Conservation (phyloP, 1,284 basidiomycete species). For the Pseudozyma pruni region DNA sequence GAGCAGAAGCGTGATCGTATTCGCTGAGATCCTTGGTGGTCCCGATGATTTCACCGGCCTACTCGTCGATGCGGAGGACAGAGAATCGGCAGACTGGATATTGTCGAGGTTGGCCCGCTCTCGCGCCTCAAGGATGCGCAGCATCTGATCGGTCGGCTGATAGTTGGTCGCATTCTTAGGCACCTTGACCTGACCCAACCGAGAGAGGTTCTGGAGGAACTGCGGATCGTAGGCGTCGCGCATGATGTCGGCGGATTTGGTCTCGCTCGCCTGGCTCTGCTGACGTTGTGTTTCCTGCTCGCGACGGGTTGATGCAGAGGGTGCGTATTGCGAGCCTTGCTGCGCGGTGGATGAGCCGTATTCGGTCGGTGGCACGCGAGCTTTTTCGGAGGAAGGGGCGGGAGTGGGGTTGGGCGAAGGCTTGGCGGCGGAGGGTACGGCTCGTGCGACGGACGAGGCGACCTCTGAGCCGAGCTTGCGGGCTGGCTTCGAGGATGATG, state of each 20-base stretch:
- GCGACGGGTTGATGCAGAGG: conserved; percentile 17
- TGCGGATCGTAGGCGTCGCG: conserved; percentile 51
- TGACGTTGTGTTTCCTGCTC: conserved; percentile 35
- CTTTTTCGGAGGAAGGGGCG: conserved; percentile 1
- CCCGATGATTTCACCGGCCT: conserved; percentile 1
- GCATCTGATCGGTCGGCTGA: conserved; percentile 50
- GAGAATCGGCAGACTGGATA: conserved; percentile 5
- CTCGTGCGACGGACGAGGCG: conserved; percentile 29
- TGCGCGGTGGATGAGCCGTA: conserved; percentile 23
- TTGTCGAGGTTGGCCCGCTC: conserved; percentile 30
- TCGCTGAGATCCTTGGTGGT: conserved; percentile 26
- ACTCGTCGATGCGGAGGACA: conserved; percentile 3
- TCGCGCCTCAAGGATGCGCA: conserved; percentile 48
- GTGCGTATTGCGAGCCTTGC: conserved; percentile 25
- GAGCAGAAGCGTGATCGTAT: conserved; percentile 38
- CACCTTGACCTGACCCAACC: conserved; percentile 43
- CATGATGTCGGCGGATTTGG: conserved; percentile 47
- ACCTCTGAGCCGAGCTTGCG: conserved; percentile 46
- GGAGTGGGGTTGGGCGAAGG: conserved; percentile 11
- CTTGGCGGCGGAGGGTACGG: conserved; percentile 23
- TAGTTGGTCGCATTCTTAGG: conserved; percentile 48
- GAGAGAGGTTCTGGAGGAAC: conserved; percentile 45
- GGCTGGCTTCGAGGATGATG: conserved; percentile 50
- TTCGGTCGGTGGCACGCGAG: conserved; percentile 19
- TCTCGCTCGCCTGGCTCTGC: conserved; percentile 39